A percentile compares a stretch with the other conserved stretches of the same genome.
These are phyloP conservation scores for Alternaria metachromatica DNA, from an alignment of 2,329 filamentous ascomycete species.

Conservation along the genomic window DNA sequence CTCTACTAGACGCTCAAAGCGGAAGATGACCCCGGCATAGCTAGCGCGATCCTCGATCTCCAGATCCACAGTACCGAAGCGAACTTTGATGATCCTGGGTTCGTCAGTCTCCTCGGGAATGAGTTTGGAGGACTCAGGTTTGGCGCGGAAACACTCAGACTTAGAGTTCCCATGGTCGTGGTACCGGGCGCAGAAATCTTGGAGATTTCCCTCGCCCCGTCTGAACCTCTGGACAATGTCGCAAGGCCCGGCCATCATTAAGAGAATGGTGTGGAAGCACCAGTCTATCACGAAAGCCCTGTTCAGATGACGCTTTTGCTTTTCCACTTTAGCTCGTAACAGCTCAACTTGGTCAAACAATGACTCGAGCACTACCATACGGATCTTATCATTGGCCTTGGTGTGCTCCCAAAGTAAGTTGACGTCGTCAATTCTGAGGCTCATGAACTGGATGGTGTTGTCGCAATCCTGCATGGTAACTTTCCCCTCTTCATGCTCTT, in stretches of 20 bases:
- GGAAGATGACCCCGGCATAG: not conserved
- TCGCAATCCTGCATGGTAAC: not conserved
- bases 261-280: not conserved
- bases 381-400: slow-evolving; percentile 5
- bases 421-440: not conserved
- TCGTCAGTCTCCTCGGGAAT: not conserved
- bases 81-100: not conserved
- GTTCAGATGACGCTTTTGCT: not conserved
- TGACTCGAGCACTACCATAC: slow-evolving; percentile 11
- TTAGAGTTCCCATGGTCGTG: slow-evolving; percentile 1
- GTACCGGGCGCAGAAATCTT: slow-evolving; percentile 3
- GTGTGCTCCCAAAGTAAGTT: slow-evolving; percentile 8
- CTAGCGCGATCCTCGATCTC: not conserved
- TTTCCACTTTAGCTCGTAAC: not conserved
- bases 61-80: not conserved
- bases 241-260: not conserved
- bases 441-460: not conserved
- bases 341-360: not conserved
- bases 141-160: not conserved
- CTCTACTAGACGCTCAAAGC: not conserved
- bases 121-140: not conserved
- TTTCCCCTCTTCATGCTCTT: not conserved
- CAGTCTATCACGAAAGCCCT: not conserved
- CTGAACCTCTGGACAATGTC: not conserved
- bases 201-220: not conserved